Evolutionary conservation across 495 filamentous ascomycete genomes (phyloP).

Genomic region (Lophiostoma macrostomum): DNA sequence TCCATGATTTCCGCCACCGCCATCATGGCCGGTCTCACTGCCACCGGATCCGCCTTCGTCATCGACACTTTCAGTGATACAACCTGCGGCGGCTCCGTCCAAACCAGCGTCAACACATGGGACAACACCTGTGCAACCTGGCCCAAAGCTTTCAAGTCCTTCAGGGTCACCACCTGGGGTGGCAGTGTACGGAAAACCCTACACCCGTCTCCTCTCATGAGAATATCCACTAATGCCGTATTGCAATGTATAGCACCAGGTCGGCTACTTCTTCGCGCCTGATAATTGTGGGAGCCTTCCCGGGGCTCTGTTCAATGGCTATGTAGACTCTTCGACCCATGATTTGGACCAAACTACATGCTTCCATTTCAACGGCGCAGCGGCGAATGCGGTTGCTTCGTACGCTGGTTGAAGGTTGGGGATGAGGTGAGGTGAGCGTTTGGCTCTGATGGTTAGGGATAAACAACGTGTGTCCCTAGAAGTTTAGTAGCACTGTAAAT

Average conservation of each 20-base stretch:
- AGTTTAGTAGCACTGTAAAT: no score
- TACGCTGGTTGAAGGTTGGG: constrained; percentile 1
- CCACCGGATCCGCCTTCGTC: neutral
- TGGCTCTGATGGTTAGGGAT: no score
- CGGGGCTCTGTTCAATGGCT: neutral
- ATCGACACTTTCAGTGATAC: neutral
- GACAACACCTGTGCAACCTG: constrained; percentile 10
- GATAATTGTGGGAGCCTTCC: constrained; percentile 6
- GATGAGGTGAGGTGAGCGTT: neutral
- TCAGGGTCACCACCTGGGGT: neutral
- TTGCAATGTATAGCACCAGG: no score
- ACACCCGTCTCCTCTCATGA: no score
- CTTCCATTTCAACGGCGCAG: neutral
- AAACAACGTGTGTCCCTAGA: no score
- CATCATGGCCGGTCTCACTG: neutral
- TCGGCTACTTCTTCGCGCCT: constrained; percentile 6
- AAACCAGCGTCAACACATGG: constrained; percentile 1
- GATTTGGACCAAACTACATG: neutral
- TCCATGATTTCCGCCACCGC: neutral
- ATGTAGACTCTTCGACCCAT: neutral
- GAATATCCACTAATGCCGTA: no score
- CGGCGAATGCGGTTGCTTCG: constrained; percentile 2
- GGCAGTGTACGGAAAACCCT: no score
- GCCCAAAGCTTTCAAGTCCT: neutral
- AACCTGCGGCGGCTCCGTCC: neutral